A percentile compares a stretch with the other conserved stretches of the same genome.
Conservation (phyloP, 768 basidiomycete species). For the Panellus pusillus region DNA sequence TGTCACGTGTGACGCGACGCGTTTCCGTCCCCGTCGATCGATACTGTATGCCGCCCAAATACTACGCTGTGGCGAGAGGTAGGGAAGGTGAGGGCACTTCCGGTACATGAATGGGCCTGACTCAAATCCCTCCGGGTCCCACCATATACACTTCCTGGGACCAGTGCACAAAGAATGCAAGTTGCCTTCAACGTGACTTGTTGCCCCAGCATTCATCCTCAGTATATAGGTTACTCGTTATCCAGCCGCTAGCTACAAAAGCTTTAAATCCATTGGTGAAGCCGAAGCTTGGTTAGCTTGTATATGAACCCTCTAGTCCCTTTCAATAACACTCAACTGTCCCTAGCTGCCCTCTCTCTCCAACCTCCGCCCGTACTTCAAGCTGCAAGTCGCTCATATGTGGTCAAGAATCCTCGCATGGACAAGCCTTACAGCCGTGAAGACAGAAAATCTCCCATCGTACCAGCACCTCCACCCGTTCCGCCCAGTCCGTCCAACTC, state of each 20-base stretch:
- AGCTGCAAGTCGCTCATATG: neutral
- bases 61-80: constrained; percentile 62
- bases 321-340: neutral
- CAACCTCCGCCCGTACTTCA: neutral
- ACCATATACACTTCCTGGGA: too few species aligned
- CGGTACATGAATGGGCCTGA: neutral
- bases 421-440: neutral
- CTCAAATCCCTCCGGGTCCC: neutral
- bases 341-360: constrained; percentile 2
- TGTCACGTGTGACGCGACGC: neutral
- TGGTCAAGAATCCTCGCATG: neutral
- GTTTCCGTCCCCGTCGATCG: neutral
- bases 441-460: neutral
- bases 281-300: constrained; percentile 56
- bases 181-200: neutral
- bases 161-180: constrained; percentile 51
- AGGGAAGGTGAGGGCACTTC: constrained; percentile 56
- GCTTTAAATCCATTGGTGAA: constrained; percentile 42
- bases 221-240: constrained; percentile 49
- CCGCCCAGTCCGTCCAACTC: neutral
- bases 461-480: neutral
- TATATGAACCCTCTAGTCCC: constrained; percentile 11
- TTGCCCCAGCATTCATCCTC: neutral
- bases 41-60: constrained; percentile 34
- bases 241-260: constrained; percentile 52